Percentiles rank a stretch among this genome's conserved stretches.
These are phyloP conservation scores for Xylariaceae sp. DNA, from an alignment of 2,329 filamentous ascomycete genomes.

Conservation along the genomic window DNA sequence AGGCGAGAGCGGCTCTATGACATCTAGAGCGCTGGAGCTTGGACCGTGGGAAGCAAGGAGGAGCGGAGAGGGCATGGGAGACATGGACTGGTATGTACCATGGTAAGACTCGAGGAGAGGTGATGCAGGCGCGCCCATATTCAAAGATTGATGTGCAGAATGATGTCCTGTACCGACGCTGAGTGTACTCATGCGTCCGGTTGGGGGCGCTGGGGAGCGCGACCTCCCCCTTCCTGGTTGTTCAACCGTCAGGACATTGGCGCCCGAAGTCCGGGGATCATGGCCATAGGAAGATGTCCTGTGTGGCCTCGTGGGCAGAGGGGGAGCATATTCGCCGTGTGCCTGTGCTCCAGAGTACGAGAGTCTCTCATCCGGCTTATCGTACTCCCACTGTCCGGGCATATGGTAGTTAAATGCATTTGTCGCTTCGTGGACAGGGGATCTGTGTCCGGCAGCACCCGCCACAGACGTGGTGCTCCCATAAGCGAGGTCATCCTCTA, in stretches of 20 bases:
- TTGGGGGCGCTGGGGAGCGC: constrained; percentile 45
- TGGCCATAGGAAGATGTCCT: constrained; percentile 27
- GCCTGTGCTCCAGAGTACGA: constrained; percentile 20
- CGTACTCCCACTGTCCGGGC: constrained; percentile 35
- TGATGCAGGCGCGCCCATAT: constrained; percentile 62
- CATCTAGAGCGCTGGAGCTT: constrained; percentile 20
- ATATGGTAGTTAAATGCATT: constrained; percentile 25
- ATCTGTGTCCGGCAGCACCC: constrained; percentile 14
- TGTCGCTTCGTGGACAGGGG: constrained; percentile 17
- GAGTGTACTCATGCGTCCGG: constrained; percentile 47
- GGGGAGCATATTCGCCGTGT: constrained; percentile 15
- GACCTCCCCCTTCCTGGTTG: constrained; percentile 30
- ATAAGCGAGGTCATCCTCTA: constrained; percentile 50
- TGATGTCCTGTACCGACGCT: constrained; percentile 45
- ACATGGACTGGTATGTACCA: constrained; percentile 90
- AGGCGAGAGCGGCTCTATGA: constrained; percentile 48
- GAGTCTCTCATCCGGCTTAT: constrained; percentile 29
- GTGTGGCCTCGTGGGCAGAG: constrained; percentile 20
- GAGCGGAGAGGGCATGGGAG: constrained; percentile 86
- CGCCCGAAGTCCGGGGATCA: constrained; percentile 33
- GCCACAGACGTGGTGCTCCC: constrained; percentile 28
- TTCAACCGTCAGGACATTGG: constrained; percentile 40
- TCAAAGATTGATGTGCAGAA: constrained; percentile 38
- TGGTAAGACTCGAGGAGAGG: constrained; percentile 89
- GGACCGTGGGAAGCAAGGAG: constrained; percentile 52